Percentiles rank a stretch among this genome's conserved stretches.
Evolutionary conservation across 2,329 filamentous ascomycete genomes (phyloP).

Genomic region (Byssothecium circinans): DNA sequence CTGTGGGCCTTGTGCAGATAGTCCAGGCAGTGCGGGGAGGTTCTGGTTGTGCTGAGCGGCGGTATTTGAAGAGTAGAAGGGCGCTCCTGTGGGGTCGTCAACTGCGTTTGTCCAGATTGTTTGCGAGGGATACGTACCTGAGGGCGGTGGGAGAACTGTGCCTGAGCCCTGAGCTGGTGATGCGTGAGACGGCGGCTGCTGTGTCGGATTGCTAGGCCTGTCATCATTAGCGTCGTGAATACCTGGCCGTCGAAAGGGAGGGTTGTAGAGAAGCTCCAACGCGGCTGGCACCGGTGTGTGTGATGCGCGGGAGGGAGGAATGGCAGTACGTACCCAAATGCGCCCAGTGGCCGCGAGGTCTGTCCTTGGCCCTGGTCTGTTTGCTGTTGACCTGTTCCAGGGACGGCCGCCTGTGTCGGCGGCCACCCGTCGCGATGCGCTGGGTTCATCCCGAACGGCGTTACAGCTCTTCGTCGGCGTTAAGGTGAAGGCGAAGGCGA

Average conservation of each 20-base stretch:
- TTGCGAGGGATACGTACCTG: slow-evolving; percentile 33
- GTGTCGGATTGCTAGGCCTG: slow-evolving; percentile 35
- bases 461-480: slow-evolving; percentile 33
- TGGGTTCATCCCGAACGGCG: slow-evolving; percentile 43
- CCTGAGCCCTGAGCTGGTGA: slow-evolving; percentile 40
- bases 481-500: slow-evolving; percentile 20
- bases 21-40: slow-evolving; percentile 48
- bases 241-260: slow-evolving; percentile 13
- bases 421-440: slow-evolving; percentile 47
- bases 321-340: slow-evolving; percentile 38
- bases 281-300: slow-evolving; percentile 21
- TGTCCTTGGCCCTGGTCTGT: slow-evolving; percentile 39
- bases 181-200: slow-evolving; percentile 38
- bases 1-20: slow-evolving; percentile 50
- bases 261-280: slow-evolving; percentile 12
- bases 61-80: slow-evolving; percentile 46
- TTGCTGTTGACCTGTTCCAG: slow-evolving; percentile 52
- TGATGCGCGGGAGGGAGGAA: slow-evolving; percentile 10
- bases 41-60: slow-evolving; percentile 44
- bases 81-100: slow-evolving; percentile 31
- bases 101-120: slow-evolving; percentile 11
- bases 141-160: slow-evolving; percentile 44
- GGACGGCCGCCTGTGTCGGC: slow-evolving; percentile 49
- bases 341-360: slow-evolving; percentile 35
- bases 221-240: slow-evolving; percentile 21